Conservation (phyloP, 2,329 filamentous ascomycete species). For the Cytospora paraplurivora region DNA sequence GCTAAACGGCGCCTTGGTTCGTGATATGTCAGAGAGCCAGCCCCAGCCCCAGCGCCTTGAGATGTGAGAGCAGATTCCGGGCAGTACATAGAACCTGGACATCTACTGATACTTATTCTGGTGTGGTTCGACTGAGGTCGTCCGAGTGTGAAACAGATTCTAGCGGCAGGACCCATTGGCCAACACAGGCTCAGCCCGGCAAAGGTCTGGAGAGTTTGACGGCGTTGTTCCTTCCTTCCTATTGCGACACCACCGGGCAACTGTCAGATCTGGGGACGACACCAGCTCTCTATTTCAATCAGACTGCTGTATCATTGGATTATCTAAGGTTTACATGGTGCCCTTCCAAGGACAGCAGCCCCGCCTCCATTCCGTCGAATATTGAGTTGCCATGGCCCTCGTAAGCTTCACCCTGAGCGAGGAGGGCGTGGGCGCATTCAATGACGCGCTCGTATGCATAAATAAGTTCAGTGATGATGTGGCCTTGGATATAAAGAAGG, state of each 20-base stretch:
- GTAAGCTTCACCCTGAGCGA: conserved; percentile 74
- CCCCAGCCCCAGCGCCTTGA: no score
- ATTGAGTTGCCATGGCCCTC: conserved; percentile 49
- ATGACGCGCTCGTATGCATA: conserved; percentile 73
- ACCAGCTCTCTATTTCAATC: neutral
- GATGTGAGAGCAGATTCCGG: neutral
- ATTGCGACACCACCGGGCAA: neutral
- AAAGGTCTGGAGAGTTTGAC: neutral
- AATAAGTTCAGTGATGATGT: conserved; percentile 81
- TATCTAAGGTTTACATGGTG: neutral
- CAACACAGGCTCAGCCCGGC: neutral
- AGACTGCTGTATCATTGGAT: neutral
- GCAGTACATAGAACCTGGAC: neutral
- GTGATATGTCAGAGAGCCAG: neutral
- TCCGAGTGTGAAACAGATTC: neutral
- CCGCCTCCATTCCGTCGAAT: conserved; percentile 11
- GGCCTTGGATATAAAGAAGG: conserved; percentile 70
- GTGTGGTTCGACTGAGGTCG: neutral
- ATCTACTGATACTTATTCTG: neutral
- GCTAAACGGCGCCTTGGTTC: neutral
- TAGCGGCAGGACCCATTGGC: no score
- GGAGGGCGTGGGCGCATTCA: conserved; percentile 69
- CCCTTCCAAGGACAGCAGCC: neutral
- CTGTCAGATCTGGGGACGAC: neutral
- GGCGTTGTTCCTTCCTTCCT: neutral